phyloP scores from a whole-genome alignment of 1,284 basidiomycete species.

The Ceratobasidium theobromae region DNA sequence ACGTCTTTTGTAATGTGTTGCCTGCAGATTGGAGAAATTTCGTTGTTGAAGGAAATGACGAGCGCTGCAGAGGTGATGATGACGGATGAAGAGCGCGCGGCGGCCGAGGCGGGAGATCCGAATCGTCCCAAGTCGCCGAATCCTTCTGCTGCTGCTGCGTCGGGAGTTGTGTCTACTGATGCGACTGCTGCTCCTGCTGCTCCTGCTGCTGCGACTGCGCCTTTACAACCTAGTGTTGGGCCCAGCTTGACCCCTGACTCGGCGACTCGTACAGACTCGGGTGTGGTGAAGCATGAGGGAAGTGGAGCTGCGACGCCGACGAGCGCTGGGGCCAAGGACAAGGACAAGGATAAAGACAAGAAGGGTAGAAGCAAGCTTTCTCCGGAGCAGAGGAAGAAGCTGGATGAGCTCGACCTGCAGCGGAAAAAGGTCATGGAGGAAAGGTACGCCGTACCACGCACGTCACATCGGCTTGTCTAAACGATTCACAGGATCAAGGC shows the following conservation, averaged over 20 bases:
- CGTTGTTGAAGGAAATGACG: slow-evolving; percentile 89
- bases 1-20: too few relatives aligned
- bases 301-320: slow-evolving; percentile 39
- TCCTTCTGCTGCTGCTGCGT: slow-evolving; percentile 34
- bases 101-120: slow-evolving; percentile 59
- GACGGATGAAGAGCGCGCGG: slow-evolving; percentile 89
- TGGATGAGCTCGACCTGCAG: slow-evolving; percentile 77
- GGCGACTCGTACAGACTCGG: slow-evolving; percentile 13
- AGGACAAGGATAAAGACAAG: slow-evolving; percentile 43
- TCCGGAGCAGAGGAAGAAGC: slow-evolving; percentile 81
- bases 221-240: slow-evolving; percentile 34
- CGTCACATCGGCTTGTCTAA: neutral
- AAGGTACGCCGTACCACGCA: slow-evolving; percentile 46
- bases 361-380: slow-evolving; percentile 65
- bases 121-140: slow-evolving; percentile 40
- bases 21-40: slow-evolving; percentile 89
- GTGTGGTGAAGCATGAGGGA: slow-evolving; percentile 33
- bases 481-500: slow-evolving; percentile 39
- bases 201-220: slow-evolving; percentile 33
- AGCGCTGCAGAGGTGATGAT: slow-evolving; percentile 75
- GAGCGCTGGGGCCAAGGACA: slow-evolving; percentile 14
- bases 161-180: slow-evolving; percentile 33
- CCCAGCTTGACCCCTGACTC: slow-evolving; percentile 29
- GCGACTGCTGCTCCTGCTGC: slow-evolving; percentile 1
- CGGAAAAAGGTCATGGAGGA: slow-evolving; percentile 77